Evolutionary conservation across 352 stramenopile genomes (phyloP), one percentile per base, ranked within the genome.

Genomic region (Phytopythium kandeliae): DNA sequence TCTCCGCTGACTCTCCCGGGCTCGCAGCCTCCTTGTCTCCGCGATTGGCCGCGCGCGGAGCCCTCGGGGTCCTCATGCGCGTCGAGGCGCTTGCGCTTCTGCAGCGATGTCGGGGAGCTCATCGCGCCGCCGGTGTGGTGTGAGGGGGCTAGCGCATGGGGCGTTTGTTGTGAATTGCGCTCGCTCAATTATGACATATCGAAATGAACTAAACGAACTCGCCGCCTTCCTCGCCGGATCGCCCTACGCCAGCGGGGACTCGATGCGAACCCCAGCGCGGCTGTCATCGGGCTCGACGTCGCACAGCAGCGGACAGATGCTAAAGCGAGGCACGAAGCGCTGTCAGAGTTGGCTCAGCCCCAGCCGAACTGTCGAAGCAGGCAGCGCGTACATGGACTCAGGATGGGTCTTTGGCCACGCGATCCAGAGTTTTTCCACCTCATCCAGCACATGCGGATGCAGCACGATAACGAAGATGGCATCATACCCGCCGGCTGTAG

Each of bases 401-500:
- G 69, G 67, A 30, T 86, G 65, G 0, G 56, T 75, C 3, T 48
- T 46, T n/a, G 72, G 46, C 86, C 86, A 96, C 21, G 61, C 50
- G 1, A 73, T 33, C 88, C 88, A 96, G 36, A 96, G 57, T 24
- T 74, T 47, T 63, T 96, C 80, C 22, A 97, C 78, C 25, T 43
- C 56, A 37, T 65, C 56, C 3, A 91, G 51, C 22, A 66, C 74
- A 12, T 59, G 40, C n/a, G 67, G 52, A 49, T 96, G 72, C 36
- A 97, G 52, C 21, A 84, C 74, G 24, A 97, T 48, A 25, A 94
- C 96, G 65, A 96, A 98, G 48, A 99, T 81, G 1, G 96, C 96
- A 65, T 99, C 96, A 56, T 97, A 97, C 31, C 96, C 96, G 58
- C 96, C 96, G 34, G 96, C 96, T 93, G 35, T 3, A 31, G 21